phyloP scores from a whole-genome alignment of 1,284 basidiomycete genomes.

The Naganishia sp. region DNA sequence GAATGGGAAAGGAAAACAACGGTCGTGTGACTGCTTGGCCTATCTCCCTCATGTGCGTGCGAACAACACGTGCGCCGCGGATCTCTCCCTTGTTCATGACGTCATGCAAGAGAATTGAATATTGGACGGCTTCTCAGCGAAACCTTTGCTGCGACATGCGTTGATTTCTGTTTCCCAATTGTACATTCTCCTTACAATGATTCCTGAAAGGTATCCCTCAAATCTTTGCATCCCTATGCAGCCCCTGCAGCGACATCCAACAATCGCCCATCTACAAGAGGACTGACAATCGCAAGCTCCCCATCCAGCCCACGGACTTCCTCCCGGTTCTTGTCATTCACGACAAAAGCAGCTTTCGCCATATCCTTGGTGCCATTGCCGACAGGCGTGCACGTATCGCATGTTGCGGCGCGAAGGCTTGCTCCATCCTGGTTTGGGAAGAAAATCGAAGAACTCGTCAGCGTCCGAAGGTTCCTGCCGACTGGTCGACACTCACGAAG shows the following conservation, averaged over 20 bases:
- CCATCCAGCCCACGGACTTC: conserved; percentile 52
- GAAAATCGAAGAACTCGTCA: neutral
- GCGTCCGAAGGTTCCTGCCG: neutral
- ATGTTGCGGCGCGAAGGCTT: conserved; percentile 17
- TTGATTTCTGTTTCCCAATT: too few species aligned
- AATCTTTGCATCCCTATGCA: neutral
- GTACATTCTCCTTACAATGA: too few species aligned
- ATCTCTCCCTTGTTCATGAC: conserved; percentile 7
- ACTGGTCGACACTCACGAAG: conserved; percentile 61
- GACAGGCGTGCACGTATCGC: neutral
- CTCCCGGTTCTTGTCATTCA: conserved; percentile 41
- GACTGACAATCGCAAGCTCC: conserved; percentile 67
- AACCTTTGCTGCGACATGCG: too few species aligned
- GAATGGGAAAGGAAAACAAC: neutral
- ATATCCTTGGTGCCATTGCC: neutral
- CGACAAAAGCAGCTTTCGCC: conserved; percentile 37
- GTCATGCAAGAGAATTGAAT: neutral
- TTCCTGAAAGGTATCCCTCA: neutral
- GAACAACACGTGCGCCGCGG: neutral
- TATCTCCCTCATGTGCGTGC: neutral
- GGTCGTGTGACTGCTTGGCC: conserved; percentile 1
- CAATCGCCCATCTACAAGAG: conserved; percentile 70
- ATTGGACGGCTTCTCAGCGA: too few species aligned
- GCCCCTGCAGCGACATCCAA: conserved; percentile 57
- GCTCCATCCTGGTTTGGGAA: conserved; percentile 16